A percentile compares a stretch with the other conserved stretches of the same genome.
phyloP scores from a whole-genome alignment of 768 basidiomycete genomes.

The Agaricus subrufescens region DNA sequence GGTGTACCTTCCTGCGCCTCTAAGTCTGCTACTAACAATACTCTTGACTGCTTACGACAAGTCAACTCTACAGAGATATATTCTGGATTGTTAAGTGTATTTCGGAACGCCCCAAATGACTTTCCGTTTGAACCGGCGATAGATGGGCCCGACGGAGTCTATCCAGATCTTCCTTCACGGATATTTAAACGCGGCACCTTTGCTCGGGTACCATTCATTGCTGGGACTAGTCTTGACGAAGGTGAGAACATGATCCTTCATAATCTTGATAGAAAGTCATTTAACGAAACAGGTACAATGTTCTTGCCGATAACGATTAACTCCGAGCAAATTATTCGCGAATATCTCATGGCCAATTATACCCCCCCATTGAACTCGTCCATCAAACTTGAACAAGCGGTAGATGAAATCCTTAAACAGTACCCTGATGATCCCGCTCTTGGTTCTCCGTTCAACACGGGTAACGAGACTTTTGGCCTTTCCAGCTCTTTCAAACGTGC shows the following conservation, averaged over 20 bases:
- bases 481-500: conserved; percentile 26
- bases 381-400: conserved; percentile 15
- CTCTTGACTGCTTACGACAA: conserved; percentile 29
- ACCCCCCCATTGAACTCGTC: conserved; percentile 25
- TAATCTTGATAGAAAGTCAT: not conserved
- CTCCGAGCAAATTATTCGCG: conserved; percentile 20
- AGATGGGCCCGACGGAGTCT: conserved; percentile 35
- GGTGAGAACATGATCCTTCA: conserved; percentile 20
- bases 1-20: conserved; percentile 29
- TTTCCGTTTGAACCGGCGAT: conserved; percentile 33
- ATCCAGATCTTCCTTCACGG: conserved; percentile 33
- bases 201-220: conserved; percentile 37
- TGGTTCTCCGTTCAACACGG: conserved; percentile 44
- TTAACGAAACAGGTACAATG: conserved; percentile 24
- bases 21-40: conserved; percentile 18
- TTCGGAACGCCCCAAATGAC: conserved; percentile 12
- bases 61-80: conserved; percentile 21
- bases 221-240: conserved; percentile 42
- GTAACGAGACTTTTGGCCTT: conserved; percentile 39
- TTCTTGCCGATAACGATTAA: conserved; percentile 24
- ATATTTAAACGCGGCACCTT: conserved; percentile 22
- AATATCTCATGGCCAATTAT: conserved; percentile 19
- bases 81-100: conserved; percentile 13
- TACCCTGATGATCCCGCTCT: conserved; percentile 38
- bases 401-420: conserved; percentile 25